These are phyloP conservation scores for Rubia occidens DNA, from an alignment of 305 asterid genomes.

Conservation along the genomic window DNA sequence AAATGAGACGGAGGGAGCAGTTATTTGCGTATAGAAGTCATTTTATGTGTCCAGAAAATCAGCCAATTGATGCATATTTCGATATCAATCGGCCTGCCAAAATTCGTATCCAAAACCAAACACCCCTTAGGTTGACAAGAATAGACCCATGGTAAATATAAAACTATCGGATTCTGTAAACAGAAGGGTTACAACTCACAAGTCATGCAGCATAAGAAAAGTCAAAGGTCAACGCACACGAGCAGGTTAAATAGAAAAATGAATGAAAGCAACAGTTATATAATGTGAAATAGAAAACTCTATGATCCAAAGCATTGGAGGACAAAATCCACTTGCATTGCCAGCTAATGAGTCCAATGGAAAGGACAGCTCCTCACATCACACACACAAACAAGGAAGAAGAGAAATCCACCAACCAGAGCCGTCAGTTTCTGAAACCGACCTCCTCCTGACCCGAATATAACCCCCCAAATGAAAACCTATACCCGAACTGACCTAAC, in stretches of 20 bases:
- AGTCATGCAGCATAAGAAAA: background rate
- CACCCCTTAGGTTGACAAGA: background rate
- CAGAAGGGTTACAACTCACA: background rate
- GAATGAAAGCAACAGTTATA: conserved; percentile 3
- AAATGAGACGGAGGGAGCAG: no score
- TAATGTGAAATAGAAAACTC: background rate
- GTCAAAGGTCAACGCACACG: background rate
- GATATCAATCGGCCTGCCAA: background rate
- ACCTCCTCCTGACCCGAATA: background rate
- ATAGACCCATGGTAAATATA: no score
- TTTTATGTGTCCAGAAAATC: no score
- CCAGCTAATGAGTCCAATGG: conserved; percentile 22
- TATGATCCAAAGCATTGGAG: background rate
- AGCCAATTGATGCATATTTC: no score
- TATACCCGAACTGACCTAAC: background rate
- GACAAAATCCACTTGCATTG: conserved; percentile 24
- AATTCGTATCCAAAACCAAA: no score
- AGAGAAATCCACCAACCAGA: conserved; percentile 7
- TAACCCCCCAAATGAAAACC: background rate
- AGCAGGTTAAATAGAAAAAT: background rate
- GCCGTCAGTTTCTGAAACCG: background rate
- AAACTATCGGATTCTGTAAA: background rate
- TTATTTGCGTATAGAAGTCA: no score
- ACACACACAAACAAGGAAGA: background rate
- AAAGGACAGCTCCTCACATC: background rate